Conservation (phyloP, 73 alveolate species). For the Stentor coeruleus region DNA sequence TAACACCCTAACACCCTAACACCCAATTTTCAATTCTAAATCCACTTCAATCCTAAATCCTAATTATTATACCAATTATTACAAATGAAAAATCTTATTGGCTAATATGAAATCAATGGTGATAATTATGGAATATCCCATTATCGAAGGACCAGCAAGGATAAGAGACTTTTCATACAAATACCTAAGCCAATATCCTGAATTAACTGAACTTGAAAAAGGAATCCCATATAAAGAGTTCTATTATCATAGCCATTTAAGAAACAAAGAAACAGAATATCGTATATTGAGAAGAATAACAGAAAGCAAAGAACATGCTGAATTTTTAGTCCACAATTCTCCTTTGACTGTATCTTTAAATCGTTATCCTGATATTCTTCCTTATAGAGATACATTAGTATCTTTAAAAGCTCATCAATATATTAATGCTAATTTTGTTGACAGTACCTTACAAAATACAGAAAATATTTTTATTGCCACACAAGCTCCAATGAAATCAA, state of each 20-base stretch:
- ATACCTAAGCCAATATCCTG: conserved; percentile 32
- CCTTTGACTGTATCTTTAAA: not conserved
- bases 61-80: no score
- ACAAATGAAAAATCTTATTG: no score
- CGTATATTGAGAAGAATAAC: conserved; percentile 25
- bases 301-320: conserved; percentile 27
- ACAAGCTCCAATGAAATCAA: conserved; percentile 40
- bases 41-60: no score
- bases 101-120: no score
- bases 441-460: conserved; percentile 32
- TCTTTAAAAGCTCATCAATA: conserved; percentile 5
- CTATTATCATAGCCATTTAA: not conserved
- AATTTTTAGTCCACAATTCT: not conserved
- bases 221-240: conserved; percentile 31
- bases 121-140: conserved; percentile 21
- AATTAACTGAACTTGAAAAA: conserved; percentile 37
- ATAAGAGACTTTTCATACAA: conserved; percentile 35
- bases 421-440: conserved; percentile 47
- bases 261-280: conserved; percentile 26
- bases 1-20: no score
- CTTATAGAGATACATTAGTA: conserved; percentile 24
- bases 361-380: conserved; percentile 29
- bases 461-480: conserved; percentile 53
- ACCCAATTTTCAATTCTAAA: no score
- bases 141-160: conserved; percentile 40